Conservation (phyloP, 768 basidiomycete species). For the Polyporus arcularius region DNA sequence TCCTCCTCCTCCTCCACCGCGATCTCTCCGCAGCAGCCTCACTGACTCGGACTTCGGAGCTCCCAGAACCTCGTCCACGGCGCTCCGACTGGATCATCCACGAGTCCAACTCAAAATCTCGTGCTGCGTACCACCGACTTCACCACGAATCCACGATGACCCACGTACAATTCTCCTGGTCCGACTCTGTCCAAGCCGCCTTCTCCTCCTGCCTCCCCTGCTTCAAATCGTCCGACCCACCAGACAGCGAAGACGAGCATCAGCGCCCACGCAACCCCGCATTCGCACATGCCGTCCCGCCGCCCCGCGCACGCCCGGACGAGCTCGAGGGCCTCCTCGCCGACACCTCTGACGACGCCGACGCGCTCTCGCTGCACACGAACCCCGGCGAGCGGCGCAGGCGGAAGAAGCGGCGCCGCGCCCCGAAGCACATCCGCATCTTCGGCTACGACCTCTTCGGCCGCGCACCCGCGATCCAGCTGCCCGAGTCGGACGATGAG, state of each 20-base stretch:
- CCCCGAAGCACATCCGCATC: constrained; percentile 47
- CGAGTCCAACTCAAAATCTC: too few species aligned
- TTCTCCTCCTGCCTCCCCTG: constrained; percentile 63
- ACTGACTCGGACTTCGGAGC: too few species aligned
- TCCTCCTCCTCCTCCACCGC: too few species aligned
- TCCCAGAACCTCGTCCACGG: too few species aligned
- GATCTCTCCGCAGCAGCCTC: too few species aligned
- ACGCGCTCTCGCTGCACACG: constrained; percentile 67
- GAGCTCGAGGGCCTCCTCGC: constrained; percentile 55
- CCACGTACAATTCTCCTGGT: constrained; percentile 54
- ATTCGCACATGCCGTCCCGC: constrained; percentile 16
- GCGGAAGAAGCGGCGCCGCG: constrained; percentile 24
- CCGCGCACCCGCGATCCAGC: constrained; percentile 52
- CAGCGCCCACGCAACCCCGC: constrained; percentile 14
- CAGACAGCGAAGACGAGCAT: constrained; percentile 37
- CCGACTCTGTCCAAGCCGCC: constrained; percentile 59
- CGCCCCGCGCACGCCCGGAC: constrained; percentile 35
- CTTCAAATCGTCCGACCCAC: constrained; percentile 36
- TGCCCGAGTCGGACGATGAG: constrained; percentile 53
- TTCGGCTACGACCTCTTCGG: constrained; percentile 74
- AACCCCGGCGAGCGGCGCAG: constrained; percentile 45
- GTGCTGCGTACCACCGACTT: too few species aligned
- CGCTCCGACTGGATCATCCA: too few species aligned
- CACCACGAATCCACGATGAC: constrained; percentile 11
- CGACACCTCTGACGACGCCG: constrained; percentile 54